Evolutionary conservation across 2,329 filamentous ascomycete genomes (phyloP).

Genomic region (Aspergillus quadricinctus): DNA sequence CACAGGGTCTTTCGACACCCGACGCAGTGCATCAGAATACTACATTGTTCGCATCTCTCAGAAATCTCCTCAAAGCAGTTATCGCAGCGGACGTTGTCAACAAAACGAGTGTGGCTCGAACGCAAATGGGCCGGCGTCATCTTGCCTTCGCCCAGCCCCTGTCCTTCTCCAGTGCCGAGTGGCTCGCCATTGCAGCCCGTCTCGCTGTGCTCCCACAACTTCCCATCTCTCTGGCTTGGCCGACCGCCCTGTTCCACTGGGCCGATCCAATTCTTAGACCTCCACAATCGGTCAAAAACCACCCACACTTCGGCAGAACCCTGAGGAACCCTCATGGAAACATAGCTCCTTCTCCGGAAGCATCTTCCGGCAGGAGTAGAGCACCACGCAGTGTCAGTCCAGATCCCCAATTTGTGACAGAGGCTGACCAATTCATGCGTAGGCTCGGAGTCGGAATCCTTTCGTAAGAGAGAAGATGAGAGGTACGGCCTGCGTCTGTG

Average conservation of each 20-base stretch:
- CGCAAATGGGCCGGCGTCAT: slow-evolving; percentile 51
- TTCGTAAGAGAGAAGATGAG: slow-evolving; percentile 50
- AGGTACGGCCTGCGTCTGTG: slow-evolving; percentile 58
- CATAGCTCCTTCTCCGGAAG: slow-evolving; percentile 54
- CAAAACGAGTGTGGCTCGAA: slow-evolving; percentile 50
- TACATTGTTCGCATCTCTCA: slow-evolving; percentile 58
- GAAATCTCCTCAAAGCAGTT: slow-evolving; percentile 50
- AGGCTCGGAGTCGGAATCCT: slow-evolving; percentile 58
- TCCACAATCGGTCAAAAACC: slow-evolving; percentile 58
- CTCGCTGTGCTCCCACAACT: slow-evolving; percentile 54
- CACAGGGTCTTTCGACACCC: slow-evolving; percentile 58
- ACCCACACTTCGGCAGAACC: slow-evolving; percentile 58
- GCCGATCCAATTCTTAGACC: slow-evolving; percentile 56
- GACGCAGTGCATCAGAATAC: slow-evolving; percentile 58
- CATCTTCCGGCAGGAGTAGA: slow-evolving; percentile 55
- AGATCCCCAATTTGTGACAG: slow-evolving; percentile 56
- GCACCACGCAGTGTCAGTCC: slow-evolving; percentile 60
- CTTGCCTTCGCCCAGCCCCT: slow-evolving; percentile 49
- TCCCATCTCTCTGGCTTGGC: slow-evolving; percentile 43
- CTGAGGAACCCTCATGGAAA: slow-evolving; percentile 51
- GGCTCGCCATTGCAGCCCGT: slow-evolving; percentile 53
- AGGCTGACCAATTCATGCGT: slow-evolving; percentile 58
- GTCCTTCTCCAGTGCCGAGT: slow-evolving; percentile 46
- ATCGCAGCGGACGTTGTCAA: slow-evolving; percentile 52
- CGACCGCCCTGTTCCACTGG: slow-evolving; percentile 29